Conservation (phyloP, 1,139 yeast species). For the Lodderomyces metapsilosis region DNA sequence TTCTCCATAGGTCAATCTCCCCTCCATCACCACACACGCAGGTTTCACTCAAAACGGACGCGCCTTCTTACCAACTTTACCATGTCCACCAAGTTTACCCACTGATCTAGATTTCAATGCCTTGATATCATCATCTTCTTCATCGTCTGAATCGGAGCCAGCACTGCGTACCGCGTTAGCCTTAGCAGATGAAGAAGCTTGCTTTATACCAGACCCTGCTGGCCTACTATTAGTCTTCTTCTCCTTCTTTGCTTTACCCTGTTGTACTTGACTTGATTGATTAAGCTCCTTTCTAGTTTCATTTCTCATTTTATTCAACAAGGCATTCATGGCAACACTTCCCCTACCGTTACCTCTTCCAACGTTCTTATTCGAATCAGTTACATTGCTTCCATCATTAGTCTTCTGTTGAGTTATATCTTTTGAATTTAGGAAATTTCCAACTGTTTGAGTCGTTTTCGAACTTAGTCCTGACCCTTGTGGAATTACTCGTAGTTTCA, state of each 20-base stretch:
- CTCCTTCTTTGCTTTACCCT: constrained; percentile 2
- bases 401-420: constrained; percentile 12
- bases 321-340: constrained; percentile 39
- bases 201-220: background rate
- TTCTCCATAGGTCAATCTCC: too few species aligned
- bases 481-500: constrained; percentile 44
- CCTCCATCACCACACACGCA: too few species aligned
- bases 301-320: constrained; percentile 45
- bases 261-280: background rate
- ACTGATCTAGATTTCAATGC: constrained; percentile 15
- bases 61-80: constrained; percentile 4
- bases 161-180: constrained; percentile 14
- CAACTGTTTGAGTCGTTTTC: constrained; percentile 18
- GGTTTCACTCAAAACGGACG: constrained; percentile 1
- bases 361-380: too few species aligned
- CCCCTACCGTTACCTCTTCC: background rate
- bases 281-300: constrained; percentile 19
- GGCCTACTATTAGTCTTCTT: background rate
- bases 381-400: background rate
- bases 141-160: constrained; percentile 11
- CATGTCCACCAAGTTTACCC: constrained; percentile 7
- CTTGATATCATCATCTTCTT: constrained; percentile 12
- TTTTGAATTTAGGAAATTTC: constrained; percentile 30
- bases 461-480: constrained; percentile 33
- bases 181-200: background rate